Evolutionary conservation across 108 stramenopile species (phyloP), one percentile per base, ranked within the genome.

Genomic region (Chaetoceros muelleri): DNA sequence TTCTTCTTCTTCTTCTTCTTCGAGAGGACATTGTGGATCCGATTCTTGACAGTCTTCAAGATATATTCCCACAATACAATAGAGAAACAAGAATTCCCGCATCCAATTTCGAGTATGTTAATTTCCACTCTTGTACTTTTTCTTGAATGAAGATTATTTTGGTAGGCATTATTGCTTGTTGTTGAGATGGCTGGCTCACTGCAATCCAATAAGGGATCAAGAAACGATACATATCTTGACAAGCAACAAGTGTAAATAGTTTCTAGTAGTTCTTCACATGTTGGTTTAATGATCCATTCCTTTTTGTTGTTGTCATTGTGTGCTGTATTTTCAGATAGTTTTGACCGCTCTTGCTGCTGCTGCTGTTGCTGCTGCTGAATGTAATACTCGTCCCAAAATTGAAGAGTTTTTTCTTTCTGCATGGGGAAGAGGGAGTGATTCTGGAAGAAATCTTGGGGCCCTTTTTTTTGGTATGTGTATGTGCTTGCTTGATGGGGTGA

Each of bases 361-460:
- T 52, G 0, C 24, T 40, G 27, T 25, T 51, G n/a, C n/a, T 48
- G 27, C 30, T 82, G 69, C 24, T 51, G 30, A 2, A 25, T 44
- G 49, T 79, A 79, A 52, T 67, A 84, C 0, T 65, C 48, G 61
- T 87, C 71, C 85, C 85, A 87, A 55, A 80, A 87, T 34, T 84
- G 52, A 17, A 74, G 52, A 5, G 85, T 87, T 58, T 67, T 69
- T 57, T 75, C 66, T 19, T 75, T 74, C 63, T 82, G 81, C 76
- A 72, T 65, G n/a, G n/a, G n/a, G n/a, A n/a, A n/a, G n/a, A n/a
- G n/a, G 69, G n/a, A n/a, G n/a, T n/a, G 18, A n/a, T n/a, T n/a
- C n/a, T n/a, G n/a, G n/a, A n/a, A n/a, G n/a, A n/a, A n/a, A n/a
- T n/a, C n/a, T n/a, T n/a, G n/a, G n/a, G n/a, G n/a, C n/a, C n/a